Evolutionary conservation across 2,329 filamentous ascomycete species (phyloP).

Genomic region (Penicillium sp.): DNA sequence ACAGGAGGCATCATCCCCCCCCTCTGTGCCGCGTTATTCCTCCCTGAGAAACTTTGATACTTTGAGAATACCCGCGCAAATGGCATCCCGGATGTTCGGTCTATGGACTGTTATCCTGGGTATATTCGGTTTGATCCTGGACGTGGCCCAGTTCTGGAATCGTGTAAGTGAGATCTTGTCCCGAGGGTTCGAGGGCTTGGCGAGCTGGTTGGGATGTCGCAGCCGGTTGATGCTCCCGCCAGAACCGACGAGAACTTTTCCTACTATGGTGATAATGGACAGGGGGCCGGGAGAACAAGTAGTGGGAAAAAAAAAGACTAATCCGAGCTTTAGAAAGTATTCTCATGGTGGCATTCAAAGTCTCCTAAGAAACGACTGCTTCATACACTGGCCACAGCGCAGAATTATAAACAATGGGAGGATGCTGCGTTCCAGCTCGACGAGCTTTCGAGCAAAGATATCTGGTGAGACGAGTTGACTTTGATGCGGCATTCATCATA

Average conservation of each 20-base stretch:
- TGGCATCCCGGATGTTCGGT: conserved; percentile 20
- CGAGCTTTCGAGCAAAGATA: conserved; percentile 68
- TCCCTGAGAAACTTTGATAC: background rate
- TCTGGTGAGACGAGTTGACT: conserved; percentile 52
- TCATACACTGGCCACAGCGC: conserved; percentile 58
- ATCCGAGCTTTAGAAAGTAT: conserved; percentile 52
- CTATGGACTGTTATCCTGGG: conserved; percentile 27
- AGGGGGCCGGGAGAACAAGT: background rate
- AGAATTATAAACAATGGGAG: conserved; percentile 79
- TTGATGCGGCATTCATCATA: too few relatives aligned
- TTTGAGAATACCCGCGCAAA: conserved; percentile 9
- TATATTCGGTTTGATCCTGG: conserved; percentile 54
- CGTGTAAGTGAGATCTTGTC: conserved; percentile 38
- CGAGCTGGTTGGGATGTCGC: too few relatives aligned
- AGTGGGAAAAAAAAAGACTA: background rate
- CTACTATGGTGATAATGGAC: too few relatives aligned
- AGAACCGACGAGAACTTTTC: too few relatives aligned
- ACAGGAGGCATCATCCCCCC: too few relatives aligned
- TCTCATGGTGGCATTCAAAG: conserved; percentile 61
- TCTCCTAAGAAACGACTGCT: conserved; percentile 61
- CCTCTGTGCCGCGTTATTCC: background rate
- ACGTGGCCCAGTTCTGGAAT: conserved; percentile 59
- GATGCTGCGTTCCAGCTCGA: conserved; percentile 78
- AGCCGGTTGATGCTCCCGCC: too few relatives aligned
- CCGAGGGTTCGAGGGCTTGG: background rate